A percentile compares a stretch with the other conserved stretches of the same genome.
These are phyloP conservation scores for Trichoderma orchidacearum DNA, from an alignment of 495 filamentous ascomycete genomes.

Conservation along the genomic window DNA sequence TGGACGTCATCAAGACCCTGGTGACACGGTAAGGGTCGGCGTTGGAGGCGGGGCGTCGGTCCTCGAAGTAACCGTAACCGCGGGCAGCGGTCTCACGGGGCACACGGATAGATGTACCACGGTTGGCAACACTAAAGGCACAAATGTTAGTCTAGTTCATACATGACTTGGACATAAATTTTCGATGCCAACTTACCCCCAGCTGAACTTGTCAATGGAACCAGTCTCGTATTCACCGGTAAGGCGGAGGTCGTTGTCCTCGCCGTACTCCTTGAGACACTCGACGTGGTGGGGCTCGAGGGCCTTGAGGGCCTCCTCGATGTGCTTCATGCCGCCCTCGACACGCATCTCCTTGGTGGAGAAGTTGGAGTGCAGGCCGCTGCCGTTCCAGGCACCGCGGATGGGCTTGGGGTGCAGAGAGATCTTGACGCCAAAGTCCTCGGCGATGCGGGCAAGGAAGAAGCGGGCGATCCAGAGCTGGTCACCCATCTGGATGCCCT, in stretches of 20 bases:
- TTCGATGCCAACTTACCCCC: too few species aligned
- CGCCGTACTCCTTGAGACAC: conserved; percentile 88
- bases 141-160: too few species aligned
- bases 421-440: conserved; percentile 94
- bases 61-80: conserved; percentile 97
- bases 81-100: conserved; percentile 82
- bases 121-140: conserved; percentile 94
- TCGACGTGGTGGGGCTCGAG: conserved; percentile 79
- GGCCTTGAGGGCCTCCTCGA: conserved; percentile 55
- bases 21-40: conserved; percentile 95
- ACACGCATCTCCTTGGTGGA: conserved; percentile 75
- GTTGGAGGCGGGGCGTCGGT: conserved; percentile 88
- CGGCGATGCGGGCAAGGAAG: conserved; percentile 89
- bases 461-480: conserved; percentile 96
- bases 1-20: conserved; percentile 77
- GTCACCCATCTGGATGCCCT: conserved; percentile 88
- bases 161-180: too few species aligned
- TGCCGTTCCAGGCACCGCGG: conserved; percentile 98
- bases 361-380: conserved; percentile 89
- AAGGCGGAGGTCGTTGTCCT: conserved; percentile 41
- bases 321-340: conserved; percentile 89
- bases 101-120: conserved; percentile 87
- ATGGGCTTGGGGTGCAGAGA: conserved; percentile 97
- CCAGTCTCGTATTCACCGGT: conserved; percentile 95
- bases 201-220: conserved; percentile 85